These are phyloP conservation scores for Pythium dissotocum DNA, from an alignment of 352 stramenopile genomes.

Conservation along the genomic window DNA sequence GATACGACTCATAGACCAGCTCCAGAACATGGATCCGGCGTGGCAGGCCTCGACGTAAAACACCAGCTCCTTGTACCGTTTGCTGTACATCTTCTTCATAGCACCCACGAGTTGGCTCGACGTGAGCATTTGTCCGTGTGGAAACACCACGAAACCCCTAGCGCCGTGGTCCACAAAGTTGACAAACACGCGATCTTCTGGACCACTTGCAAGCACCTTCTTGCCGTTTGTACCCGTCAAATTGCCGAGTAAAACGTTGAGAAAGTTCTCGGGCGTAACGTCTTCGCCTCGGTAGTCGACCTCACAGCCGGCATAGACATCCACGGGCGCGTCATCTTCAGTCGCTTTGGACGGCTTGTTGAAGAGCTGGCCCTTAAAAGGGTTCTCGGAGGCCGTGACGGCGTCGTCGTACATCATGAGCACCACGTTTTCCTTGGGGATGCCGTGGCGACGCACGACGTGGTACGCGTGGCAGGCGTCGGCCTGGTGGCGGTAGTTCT, in stretches of 20 bases:
- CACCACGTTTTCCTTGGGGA: conserved; percentile 87
- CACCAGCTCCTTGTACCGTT: conserved; percentile 91
- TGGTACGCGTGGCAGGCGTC: conserved; percentile 92
- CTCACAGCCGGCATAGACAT: conserved; percentile 88
- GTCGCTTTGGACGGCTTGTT: conserved; percentile 75
- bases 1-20: conserved; percentile 66
- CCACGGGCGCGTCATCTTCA: conserved; percentile 41
- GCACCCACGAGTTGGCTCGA: conserved; percentile 66
- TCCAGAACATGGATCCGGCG: conserved; percentile 90
- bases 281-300: conserved; percentile 72
- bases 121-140: conserved; percentile 67
- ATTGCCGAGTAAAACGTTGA: conserved; percentile 87
- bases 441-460: conserved; percentile 85
- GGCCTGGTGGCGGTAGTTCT: conserved; percentile 92
- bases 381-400: conserved; percentile 72
- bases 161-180: conserved; percentile 93
- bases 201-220: conserved; percentile 83
- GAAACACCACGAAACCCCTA: conserved; percentile 83
- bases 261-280: conserved; percentile 86
- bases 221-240: conserved; percentile 44
- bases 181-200: conserved; percentile 89
- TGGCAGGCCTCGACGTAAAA: conserved; percentile 93
- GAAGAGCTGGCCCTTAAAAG: conserved; percentile 87
- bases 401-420: conserved; percentile 94
- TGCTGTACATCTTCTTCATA: conserved; percentile 79